phyloP scores from a whole-genome alignment of 495 filamentous ascomycete species.

The Sabuloglossum arenarium region DNA sequence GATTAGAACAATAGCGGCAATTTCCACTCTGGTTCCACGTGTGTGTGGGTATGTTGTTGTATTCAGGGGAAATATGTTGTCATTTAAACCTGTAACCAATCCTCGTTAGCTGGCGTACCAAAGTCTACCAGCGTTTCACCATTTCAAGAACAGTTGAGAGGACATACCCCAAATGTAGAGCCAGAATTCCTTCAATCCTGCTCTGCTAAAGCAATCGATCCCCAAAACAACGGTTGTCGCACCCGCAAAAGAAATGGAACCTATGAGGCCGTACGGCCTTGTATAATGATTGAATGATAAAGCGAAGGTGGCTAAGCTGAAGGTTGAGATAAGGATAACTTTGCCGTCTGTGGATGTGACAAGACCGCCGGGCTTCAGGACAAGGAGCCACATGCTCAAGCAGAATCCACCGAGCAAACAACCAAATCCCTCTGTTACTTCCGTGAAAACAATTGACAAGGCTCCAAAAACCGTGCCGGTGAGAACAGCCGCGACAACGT shows the following conservation, averaged over 20 bases:
- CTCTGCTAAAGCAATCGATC: slow-evolving; percentile 77
- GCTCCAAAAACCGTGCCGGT: slow-evolving; percentile 62
- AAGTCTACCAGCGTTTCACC: background rate
- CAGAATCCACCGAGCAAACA: slow-evolving; percentile 41
- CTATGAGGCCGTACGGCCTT: slow-evolving; percentile 54
- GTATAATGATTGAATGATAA: slow-evolving; percentile 67
- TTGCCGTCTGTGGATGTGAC: slow-evolving; percentile 37
- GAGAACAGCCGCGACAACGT: slow-evolving; percentile 58
- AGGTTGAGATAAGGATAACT: slow-evolving; percentile 51
- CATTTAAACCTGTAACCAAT: slow-evolving; percentile 39
- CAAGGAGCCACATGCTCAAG: slow-evolving; percentile 29
- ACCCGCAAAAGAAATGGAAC: slow-evolving; percentile 56
- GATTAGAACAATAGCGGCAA: slow-evolving; percentile 56
- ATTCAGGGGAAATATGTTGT: slow-evolving; percentile 53
- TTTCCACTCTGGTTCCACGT: slow-evolving; percentile 66
- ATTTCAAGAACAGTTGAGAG: background rate
- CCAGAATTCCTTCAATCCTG: slow-evolving; percentile 91
- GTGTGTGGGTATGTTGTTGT: slow-evolving; percentile 71
- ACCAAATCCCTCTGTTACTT: slow-evolving; percentile 70
- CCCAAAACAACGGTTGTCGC: slow-evolving; percentile 60
- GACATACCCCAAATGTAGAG: slow-evolving; percentile 73
- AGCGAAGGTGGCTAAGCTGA: slow-evolving; percentile 43
- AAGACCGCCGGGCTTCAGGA: slow-evolving; percentile 56
- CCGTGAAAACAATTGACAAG: slow-evolving; percentile 56
- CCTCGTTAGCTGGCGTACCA: slow-evolving; percentile 1